Conservation (phyloP, 1,284 basidiomycete genomes). For the Fomitopsis pinicola region DNA sequence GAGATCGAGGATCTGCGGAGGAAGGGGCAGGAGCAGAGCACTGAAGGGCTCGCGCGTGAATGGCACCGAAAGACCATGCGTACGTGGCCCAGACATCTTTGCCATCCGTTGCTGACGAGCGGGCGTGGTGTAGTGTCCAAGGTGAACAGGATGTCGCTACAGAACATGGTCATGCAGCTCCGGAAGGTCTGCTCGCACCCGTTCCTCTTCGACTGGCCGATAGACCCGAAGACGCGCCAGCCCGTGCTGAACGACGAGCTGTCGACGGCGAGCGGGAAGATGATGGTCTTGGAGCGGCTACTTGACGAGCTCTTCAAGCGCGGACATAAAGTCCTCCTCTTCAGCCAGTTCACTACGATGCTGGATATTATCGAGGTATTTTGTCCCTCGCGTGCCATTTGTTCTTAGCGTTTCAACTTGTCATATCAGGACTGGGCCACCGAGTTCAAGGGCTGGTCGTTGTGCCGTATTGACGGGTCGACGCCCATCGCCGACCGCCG, state of each 20-base stretch:
- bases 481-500: constrained; percentile 79
- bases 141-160: constrained; percentile 88
- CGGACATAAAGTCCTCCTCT: constrained; percentile 89
- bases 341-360: constrained; percentile 96
- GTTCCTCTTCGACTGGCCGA: constrained; percentile 88
- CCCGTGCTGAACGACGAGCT: constrained; percentile 71
- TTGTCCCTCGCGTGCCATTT: constrained; percentile 7
- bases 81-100: constrained; percentile 31
- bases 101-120: not conserved
- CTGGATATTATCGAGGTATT: constrained; percentile 87
- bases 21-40: constrained; percentile 32
- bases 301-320: constrained; percentile 80
- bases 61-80: constrained; percentile 58
- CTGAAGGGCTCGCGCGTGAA: constrained; percentile 44
- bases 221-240: constrained; percentile 58
- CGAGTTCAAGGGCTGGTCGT: constrained; percentile 73
- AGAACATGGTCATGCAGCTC: constrained; percentile 94
- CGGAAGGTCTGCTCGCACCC: constrained; percentile 95
- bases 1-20: constrained; percentile 25
- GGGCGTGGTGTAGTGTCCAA: constrained; percentile 53
- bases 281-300: constrained; percentile 91
- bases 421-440: constrained; percentile 69
- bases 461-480: constrained; percentile 90
- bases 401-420: not conserved
- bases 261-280: constrained; percentile 89